Percentiles rank a stretch among this genome's conserved stretches.
Conservation (phyloP, 106 monocot species). For the Narthecium ossifragum region DNA sequence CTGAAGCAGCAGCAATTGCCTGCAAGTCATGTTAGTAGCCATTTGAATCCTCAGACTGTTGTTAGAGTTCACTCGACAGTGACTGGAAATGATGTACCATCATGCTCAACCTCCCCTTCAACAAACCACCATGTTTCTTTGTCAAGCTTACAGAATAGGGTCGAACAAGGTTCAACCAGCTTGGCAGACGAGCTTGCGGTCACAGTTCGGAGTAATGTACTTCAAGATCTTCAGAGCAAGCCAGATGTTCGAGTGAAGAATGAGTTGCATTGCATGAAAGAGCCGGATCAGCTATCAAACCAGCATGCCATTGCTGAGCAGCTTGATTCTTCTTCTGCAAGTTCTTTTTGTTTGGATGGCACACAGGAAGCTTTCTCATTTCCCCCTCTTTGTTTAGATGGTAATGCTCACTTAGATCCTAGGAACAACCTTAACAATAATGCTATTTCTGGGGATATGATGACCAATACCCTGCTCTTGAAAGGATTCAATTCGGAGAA, state of each 20-base stretch:
- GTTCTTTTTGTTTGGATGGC: constrained; percentile 74
- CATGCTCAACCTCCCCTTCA: constrained; percentile 43
- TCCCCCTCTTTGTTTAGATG: constrained; percentile 57
- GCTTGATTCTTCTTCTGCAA: constrained; percentile 75
- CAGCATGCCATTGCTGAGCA: constrained; percentile 37
- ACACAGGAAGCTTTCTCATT: constrained; percentile 55
- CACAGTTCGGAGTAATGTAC: constrained; percentile 20
- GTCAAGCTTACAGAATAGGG: constrained; percentile 21
- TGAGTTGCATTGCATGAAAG: constrained; percentile 25
- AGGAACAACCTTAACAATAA: constrained; percentile 26
- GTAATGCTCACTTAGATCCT: constrained; percentile 37
- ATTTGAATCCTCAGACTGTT: constrained; percentile 22
- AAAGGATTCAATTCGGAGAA: constrained; percentile 51
- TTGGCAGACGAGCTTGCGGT: constrained; percentile 14
- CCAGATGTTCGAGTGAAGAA: constrained; percentile 35
- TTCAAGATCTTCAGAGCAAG: constrained; percentile 52
- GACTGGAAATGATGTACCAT: constrained; percentile 29
- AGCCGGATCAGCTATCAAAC: constrained; percentile 14
- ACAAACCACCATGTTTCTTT: constrained; percentile 17
- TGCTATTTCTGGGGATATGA: constrained; percentile 30
- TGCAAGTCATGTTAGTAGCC: constrained; percentile 9
- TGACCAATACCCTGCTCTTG: constrained; percentile 41
- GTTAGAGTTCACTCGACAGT: constrained; percentile 34
- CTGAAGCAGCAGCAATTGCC: constrained; percentile 10
- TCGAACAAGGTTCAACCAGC: constrained; percentile 23